Base-by-base conservation (phyloP, 1,139 yeast species). In the Spathaspora jeffriesii region DNA sequence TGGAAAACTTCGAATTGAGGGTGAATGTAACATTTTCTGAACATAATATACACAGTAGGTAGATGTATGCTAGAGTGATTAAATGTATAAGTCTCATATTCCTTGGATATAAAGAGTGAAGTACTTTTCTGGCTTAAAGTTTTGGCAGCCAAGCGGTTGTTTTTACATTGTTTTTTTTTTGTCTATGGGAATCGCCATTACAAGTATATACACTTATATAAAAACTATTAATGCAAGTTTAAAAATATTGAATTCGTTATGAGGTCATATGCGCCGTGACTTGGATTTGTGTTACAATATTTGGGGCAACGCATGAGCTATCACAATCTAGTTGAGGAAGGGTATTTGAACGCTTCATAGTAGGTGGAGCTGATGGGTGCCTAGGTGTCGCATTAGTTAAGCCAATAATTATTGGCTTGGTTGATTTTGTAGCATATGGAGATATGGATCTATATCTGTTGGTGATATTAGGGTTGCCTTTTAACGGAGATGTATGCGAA, bases 231-330 rank as follows among this genome's bases (percentile, higher is more conserved):
- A 34, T 34, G 23, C 38, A 31, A 30, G 9, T 17, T 20, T 36
- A 17, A 9, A 22, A 25, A 13, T 25, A 25, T 25, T 10, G 10
- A 8, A 25, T 25, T 25, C 28, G 21, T 37, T 20, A 70, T 38
- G 74, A 64, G 52, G 73, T 68, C 75, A 70, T 70, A 47, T 74
- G 53, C 14, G 75, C 76, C 10, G 76, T 71, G 17, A 73, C 80
- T 51, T 73, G 79, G n/a, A 75, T 69, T 8, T 73, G 74, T 0
- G 79, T 71, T n/a, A 75, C 67, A 4, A 73, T 68, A 49, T 65
- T 72, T 2, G 78, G 76, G 6, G 77, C 75, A 11, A 70, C 54
- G 23, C 43, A 49, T 31, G 62, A 61, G 11, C 68, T 53, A 23
- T 70, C 76, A 30, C 65, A 50, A 25, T 72, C 75, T 25, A 71